Evolutionary conservation across 371 early-diverging fungal species (phyloP).

Genomic region (Conidiobolus incongruus): DNA sequence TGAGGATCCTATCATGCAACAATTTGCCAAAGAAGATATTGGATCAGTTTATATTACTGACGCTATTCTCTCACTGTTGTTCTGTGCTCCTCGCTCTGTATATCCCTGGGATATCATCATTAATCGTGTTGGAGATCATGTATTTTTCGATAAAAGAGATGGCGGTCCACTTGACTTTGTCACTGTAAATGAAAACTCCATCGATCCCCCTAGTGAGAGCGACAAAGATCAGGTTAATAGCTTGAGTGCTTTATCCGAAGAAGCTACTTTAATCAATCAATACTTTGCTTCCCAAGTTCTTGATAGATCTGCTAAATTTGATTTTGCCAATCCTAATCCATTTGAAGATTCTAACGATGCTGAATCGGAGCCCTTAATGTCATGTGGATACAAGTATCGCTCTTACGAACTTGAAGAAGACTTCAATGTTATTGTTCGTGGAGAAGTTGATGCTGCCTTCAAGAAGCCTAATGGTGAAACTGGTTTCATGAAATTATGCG

Average conservation of each 20-base stretch:
- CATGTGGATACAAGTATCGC: slow-evolving; percentile 78
- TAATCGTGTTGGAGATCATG: slow-evolving; percentile 59
- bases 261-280: slow-evolving; percentile 76
- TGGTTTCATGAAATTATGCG: slow-evolving; percentile 42
- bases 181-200: slow-evolving; percentile 88
- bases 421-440: slow-evolving; percentile 54
- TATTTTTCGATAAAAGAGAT: slow-evolving; percentile 81
- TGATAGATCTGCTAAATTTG: slow-evolving; percentile 6
- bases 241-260: slow-evolving; percentile 58
- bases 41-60: slow-evolving; percentile 80
- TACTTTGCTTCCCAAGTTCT: slow-evolving; percentile 71
- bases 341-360: slow-evolving; percentile 25
- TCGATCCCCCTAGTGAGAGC: slow-evolving; percentile 69
- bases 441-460: slow-evolving; percentile 69
- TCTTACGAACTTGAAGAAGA: slow-evolving; percentile 35
- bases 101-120: slow-evolving; percentile 93
- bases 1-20: slow-evolving; percentile 52
- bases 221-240: slow-evolving; percentile 83
- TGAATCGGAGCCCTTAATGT: slow-evolving; percentile 33
- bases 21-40: slow-evolving; percentile 32
- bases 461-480: slow-evolving; percentile 29
- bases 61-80: slow-evolving; percentile 66
- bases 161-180: slow-evolving; percentile 34
- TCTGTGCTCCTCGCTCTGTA: slow-evolving; percentile 79
- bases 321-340: slow-evolving; percentile 49